A percentile compares a stretch with the other conserved stretches of the same genome.
Evolutionary conservation across 169 alveolate species (phyloP).

Genomic region (Cryptosporidium ubiquitum): DNA sequence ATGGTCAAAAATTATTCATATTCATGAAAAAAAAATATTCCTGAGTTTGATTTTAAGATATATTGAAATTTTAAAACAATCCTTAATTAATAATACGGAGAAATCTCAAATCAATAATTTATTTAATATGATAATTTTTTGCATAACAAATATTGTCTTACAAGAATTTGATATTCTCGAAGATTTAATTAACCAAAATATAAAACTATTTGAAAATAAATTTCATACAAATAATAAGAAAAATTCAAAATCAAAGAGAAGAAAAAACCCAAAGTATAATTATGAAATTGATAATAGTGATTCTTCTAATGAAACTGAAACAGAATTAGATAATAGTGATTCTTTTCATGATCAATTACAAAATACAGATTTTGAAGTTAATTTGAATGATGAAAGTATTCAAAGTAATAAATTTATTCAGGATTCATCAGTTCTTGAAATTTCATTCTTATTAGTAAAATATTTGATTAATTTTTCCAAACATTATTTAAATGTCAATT

Average conservation of each 20-base stretch:
- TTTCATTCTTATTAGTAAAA: neutral
- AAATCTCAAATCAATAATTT: neutral
- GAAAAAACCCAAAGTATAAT: neutral
- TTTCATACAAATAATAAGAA: neutral
- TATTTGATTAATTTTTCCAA: neutral
- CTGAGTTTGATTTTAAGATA: slow-evolving; percentile 1
- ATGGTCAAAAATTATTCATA: slow-evolving; percentile 26
- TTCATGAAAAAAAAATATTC: slow-evolving; percentile 8
- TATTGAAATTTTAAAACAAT: neutral
- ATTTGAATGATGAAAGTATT: neutral
- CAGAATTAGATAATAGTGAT: slow-evolving; percentile 7
- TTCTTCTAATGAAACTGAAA: slow-evolving; percentile 2
- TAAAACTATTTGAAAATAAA: neutral
- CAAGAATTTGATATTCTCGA: slow-evolving; percentile 36
- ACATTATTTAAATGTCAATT: neutral
- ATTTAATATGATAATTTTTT: slow-evolving; percentile 15
- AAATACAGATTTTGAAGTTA: neutral
- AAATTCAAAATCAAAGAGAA: neutral
- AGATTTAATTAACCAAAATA: neutral
- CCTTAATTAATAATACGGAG: neutral
- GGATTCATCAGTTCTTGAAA: neutral
- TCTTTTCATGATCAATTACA: neutral
- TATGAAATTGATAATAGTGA: slow-evolving; percentile 1
- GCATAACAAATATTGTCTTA: slow-evolving; percentile 21
- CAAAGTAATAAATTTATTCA: neutral